A percentile compares a stretch with the other conserved stretches of the same genome.
These are phyloP conservation scores for Claviceps digitariae DNA, from an alignment of 2,329 filamentous ascomycete genomes.

Conservation along the genomic window DNA sequence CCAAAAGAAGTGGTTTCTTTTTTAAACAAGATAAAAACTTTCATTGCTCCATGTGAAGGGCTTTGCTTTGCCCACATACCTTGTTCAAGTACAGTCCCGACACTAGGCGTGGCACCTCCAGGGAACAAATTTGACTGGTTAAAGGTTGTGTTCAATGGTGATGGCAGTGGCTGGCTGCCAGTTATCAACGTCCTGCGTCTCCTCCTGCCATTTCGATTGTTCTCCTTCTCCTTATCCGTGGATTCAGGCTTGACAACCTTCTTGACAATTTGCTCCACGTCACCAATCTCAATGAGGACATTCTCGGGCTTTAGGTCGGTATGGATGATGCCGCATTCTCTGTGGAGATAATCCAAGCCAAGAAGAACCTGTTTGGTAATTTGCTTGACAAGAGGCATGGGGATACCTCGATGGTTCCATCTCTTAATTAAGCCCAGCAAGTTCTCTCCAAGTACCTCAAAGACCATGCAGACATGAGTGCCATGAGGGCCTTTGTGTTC, in stretches of 20 bases:
- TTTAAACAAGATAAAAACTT: background rate
- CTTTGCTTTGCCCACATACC: constrained; percentile 33
- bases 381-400: constrained; percentile 92
- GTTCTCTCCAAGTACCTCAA: constrained; percentile 94
- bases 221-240: constrained; percentile 52
- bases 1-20: background rate
- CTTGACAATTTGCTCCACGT: constrained; percentile 97
- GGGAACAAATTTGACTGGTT: constrained; percentile 61
- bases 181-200: constrained; percentile 89
- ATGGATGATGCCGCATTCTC: constrained; percentile 97
- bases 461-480: constrained; percentile 97
- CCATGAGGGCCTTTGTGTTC: constrained; percentile 96
- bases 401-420: constrained; percentile 96
- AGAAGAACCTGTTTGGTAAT: constrained; percentile 97
- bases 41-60: no score
- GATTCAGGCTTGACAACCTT: constrained; percentile 78
- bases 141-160: constrained; percentile 85
- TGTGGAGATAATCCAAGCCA: constrained; percentile 88
- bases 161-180: constrained; percentile 89
- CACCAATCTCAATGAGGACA: constrained; percentile 95
- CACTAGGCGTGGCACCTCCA: constrained; percentile 53
- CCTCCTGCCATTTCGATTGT: constrained; percentile 81
- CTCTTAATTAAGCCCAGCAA: constrained; percentile 89
- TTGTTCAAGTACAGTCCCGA: constrained; percentile 75
- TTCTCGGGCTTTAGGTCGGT: constrained; percentile 97